Evolutionary conservation across 2,329 filamentous ascomycete species (phyloP).

Genomic region (Hypoxylon sp.): DNA sequence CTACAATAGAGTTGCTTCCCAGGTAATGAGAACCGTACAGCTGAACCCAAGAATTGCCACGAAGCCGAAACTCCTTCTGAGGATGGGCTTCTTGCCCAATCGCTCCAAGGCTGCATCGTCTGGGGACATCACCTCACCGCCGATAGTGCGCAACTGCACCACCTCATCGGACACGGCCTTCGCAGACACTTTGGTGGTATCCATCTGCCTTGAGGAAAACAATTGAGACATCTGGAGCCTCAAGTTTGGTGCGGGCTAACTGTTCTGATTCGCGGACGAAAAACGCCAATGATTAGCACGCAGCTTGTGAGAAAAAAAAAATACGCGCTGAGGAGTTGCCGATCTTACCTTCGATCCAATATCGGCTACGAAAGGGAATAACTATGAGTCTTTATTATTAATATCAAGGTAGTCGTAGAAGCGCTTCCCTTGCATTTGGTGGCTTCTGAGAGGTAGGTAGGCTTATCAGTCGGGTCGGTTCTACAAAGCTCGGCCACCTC

Average conservation of each 20-base stretch:
- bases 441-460: background rate
- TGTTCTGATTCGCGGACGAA: background rate
- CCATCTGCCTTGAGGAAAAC: background rate
- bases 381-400: background rate
- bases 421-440: background rate
- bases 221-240: background rate
- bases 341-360: background rate
- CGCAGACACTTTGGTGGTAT: background rate
- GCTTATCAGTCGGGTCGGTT: background rate
- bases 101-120: background rate
- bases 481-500: no score
- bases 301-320: background rate
- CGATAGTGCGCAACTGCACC: constrained; percentile 3
- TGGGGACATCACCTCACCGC: background rate
- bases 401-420: background rate
- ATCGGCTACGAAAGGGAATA: background rate
- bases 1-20: constrained; percentile 47
- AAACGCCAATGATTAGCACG: background rate
- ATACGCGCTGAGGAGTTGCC: background rate
- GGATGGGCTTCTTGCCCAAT: constrained; percentile 40
- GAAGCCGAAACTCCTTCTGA: constrained; percentile 48
- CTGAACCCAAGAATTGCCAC: constrained; percentile 48
- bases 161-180: background rate
- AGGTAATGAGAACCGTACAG: constrained; percentile 49
- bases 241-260: background rate